Percentiles rank a stretch among this genome's conserved stretches.
These are phyloP conservation scores for Selaginella moellendorffii DNA, from an alignment of 75 land plant species.

Conservation along the genomic window DNA sequence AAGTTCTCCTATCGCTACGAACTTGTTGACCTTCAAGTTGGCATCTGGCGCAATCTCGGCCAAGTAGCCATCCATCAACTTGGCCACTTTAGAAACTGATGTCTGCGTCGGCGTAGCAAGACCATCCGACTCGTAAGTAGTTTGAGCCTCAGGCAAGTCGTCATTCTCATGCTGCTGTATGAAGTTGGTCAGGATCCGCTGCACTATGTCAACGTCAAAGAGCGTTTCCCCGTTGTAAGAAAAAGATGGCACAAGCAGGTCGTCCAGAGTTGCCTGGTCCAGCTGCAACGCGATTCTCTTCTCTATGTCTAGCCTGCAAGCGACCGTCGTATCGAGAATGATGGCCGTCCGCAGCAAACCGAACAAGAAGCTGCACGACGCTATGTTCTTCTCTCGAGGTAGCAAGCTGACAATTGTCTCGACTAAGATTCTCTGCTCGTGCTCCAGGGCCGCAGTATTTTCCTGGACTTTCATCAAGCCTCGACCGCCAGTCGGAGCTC, in stretches of 20 bases:
- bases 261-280: conserved; percentile 6
- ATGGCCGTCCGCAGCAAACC: conserved; percentile 2
- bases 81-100: conserved; percentile 35
- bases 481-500: too few species aligned
- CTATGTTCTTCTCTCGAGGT: not conserved
- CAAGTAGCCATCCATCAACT: conserved; percentile 47
- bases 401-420: conserved; percentile 3
- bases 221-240: not conserved
- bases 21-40: conserved; percentile 27
- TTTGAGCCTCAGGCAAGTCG: not conserved
- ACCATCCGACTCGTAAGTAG: not conserved
- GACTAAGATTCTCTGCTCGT: conserved; percentile 1
- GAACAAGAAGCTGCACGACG: not conserved
- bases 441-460: not conserved
- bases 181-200: not conserved
- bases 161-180: conserved; percentile 1
- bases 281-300: conserved; percentile 1
- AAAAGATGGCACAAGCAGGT: not conserved
- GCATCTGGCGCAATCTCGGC: conserved; percentile 59
- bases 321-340: conserved; percentile 3
- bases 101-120: not conserved
- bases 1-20: conserved; percentile 33
- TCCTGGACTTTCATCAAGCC: not conserved
- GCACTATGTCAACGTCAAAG: conserved; percentile 7
- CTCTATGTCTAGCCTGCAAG: conserved; percentile 1